Evolutionary conservation across 768 basidiomycete species (phyloP), one percentile per base, ranked within the genome.

Genomic region (Hemileccinum rubropunctum): DNA sequence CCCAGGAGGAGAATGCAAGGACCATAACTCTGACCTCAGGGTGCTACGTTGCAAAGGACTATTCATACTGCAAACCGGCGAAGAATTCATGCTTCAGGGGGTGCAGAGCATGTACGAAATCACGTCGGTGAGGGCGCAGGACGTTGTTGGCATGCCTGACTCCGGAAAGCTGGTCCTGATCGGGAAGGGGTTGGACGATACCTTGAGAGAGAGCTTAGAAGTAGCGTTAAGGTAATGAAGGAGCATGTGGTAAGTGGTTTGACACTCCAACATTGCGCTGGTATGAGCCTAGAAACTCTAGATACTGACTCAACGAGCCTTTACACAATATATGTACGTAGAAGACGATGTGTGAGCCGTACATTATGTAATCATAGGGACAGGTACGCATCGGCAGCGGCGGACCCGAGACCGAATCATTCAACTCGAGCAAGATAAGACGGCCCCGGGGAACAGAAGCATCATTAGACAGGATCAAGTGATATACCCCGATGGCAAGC

Each of bases 51-150:
- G 91, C 60, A 98, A 99, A 65, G 95, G 95, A 8, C 74, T 93
- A 17, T 83, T 95, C 55, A 66, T 66, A 15, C 71, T 74, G 10
- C 66, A 74, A 3, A 67, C 70, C 0, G 87, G 87, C 3, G 73
- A 78, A 45, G 75, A 79, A 48, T 79, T 84, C 58, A 81, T 98
- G 46, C 70, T 99, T 39, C 97, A 99, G 63, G 97, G 95, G 3
- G 97, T 99, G 12, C 75, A 91, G 56, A 91, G 74, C 57, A 77
- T 98, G 67, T 99, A 95, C 63, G 95, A 99, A 58, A 78, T 95
- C 13, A 62, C 67, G 0, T 68, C 74, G 43, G 71, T 83, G 35
- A 60, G 59, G n/a, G 68, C 63, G 36, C 66, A 64, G 49, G 70
- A 65, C 8, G 41, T 59, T 18, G 47, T 81, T 21, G 83, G 79